Evolutionary conservation across 805 yeast species (phyloP).

Genomic region (Candida ortonii): DNA sequence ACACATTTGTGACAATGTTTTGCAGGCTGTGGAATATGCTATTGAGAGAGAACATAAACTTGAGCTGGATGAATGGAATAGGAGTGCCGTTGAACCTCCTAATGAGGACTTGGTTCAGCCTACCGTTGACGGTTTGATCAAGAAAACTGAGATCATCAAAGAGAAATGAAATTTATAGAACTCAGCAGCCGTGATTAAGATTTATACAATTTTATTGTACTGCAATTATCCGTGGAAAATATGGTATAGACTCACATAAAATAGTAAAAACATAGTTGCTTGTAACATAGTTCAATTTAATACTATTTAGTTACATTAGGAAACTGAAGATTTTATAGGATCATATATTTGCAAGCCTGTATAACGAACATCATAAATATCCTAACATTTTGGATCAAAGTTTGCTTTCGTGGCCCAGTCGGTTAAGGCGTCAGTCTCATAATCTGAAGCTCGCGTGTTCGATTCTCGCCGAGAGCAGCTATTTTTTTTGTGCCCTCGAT

Average conservation of each 20-base stretch:
- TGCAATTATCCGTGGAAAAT: too few species aligned
- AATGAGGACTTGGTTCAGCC: slow-evolving; percentile 33
- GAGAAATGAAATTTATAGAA: slow-evolving; percentile 11
- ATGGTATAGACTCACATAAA: too few species aligned
- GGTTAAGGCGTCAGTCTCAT: slow-evolving; percentile 42
- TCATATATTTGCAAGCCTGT: too few species aligned
- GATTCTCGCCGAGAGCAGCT: slow-evolving; percentile 39
- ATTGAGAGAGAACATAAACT: slow-evolving; percentile 74
- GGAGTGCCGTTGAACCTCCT: slow-evolving; percentile 26
- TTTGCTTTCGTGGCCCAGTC: slow-evolving; percentile 39
- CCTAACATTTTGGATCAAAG: too few species aligned
- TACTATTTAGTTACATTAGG: too few species aligned
- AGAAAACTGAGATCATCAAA: slow-evolving; percentile 35
- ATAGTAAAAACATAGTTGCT: too few species aligned
- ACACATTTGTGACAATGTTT: slow-evolving; percentile 65
- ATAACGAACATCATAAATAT: too few species aligned
- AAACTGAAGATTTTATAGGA: too few species aligned
- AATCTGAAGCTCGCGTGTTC: slow-evolving; percentile 42
- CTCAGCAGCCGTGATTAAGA: too few species aligned
- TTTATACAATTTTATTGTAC: too few species aligned
- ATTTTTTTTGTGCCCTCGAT: slow-evolving; percentile 4
- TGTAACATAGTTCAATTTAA: too few species aligned
- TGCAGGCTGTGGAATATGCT: slow-evolving; percentile 81
- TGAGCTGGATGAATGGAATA: slow-evolving; percentile 76
- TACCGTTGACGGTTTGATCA: slow-evolving; percentile 49